These are phyloP conservation scores for Cercospora zeina DNA, from an alignment of 2,329 filamentous ascomycete species.

Conservation along the genomic window DNA sequence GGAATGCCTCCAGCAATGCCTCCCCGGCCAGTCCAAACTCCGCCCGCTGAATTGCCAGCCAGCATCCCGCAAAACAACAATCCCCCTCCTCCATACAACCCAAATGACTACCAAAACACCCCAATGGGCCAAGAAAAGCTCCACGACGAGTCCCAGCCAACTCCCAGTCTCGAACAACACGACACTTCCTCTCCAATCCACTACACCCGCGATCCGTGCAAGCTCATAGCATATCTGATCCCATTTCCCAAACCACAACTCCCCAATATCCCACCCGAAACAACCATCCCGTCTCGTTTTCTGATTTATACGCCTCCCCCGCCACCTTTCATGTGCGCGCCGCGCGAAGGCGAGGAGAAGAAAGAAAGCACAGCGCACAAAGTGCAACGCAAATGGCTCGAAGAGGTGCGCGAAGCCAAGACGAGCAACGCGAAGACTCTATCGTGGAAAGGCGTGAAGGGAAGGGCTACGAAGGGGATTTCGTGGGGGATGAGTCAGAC, in stretches of 20 bases:
- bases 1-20: constrained; percentile 19
- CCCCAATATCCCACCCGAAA: constrained; percentile 30
- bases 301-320: constrained; percentile 50
- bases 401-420: constrained; percentile 48
- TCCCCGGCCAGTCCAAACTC: constrained; percentile 15
- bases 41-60: not conserved
- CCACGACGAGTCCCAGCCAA: constrained; percentile 7
- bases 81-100: constrained; percentile 23
- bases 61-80: constrained; percentile 16
- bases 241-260: constrained; percentile 48
- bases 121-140: constrained; percentile 16
- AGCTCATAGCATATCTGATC: constrained; percentile 47
- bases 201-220: constrained; percentile 47
- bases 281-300: constrained; percentile 44
- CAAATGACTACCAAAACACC: constrained; percentile 21
- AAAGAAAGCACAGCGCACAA: constrained; percentile 49
- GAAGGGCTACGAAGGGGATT: constrained; percentile 45
- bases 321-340: constrained; percentile 44
- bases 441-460: constrained; percentile 49
- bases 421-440: constrained; percentile 40
- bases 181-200: constrained; percentile 39
- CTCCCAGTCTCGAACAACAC: constrained; percentile 23
- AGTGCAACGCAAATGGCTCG: constrained; percentile 50
- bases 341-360: constrained; percentile 44
- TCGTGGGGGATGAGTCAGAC: constrained; percentile 46